A percentile compares a stretch with the other conserved stretches of the same genome.
These are phyloP conservation scores for Lentinula raphanica DNA, from an alignment of 768 basidiomycete genomes.

Conservation along the genomic window DNA sequence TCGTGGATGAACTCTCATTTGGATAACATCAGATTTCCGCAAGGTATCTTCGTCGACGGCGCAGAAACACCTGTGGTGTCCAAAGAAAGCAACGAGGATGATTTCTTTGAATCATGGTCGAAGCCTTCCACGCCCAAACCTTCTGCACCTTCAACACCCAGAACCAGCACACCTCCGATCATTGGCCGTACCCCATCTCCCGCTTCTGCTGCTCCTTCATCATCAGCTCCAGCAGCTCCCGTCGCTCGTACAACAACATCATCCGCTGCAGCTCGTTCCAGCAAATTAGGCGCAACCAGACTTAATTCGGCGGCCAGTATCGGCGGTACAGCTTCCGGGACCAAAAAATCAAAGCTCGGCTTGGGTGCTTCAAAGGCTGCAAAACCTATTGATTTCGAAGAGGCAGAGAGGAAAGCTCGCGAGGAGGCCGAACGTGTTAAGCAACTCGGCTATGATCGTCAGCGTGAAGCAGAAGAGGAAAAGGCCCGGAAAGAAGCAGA, in stretches of 20 bases:
- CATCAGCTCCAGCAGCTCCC: constrained; percentile 20
- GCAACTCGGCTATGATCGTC: constrained; percentile 86
- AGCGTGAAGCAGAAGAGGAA: constrained; percentile 80
- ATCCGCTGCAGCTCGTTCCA: constrained; percentile 47
- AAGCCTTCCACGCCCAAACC: constrained; percentile 65
- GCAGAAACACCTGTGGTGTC: constrained; percentile 42
- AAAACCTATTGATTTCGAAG: constrained; percentile 86
- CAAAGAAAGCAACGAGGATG: constrained; percentile 62
- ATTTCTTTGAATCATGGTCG: constrained; percentile 97
- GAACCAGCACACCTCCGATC: constrained; percentile 49
- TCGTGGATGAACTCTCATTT: background rate
- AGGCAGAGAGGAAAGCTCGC: constrained; percentile 82
- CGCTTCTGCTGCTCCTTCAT: constrained; percentile 25
- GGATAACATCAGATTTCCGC: constrained; percentile 58
- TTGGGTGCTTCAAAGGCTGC: constrained; percentile 82
- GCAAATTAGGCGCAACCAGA: constrained; percentile 38
- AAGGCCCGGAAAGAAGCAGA: constrained; percentile 61
- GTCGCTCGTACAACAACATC: constrained; percentile 63
- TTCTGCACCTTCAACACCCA: constrained; percentile 46
- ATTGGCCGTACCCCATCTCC: constrained; percentile 48
- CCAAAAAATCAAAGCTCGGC: constrained; percentile 61
- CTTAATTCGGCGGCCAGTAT: constrained; percentile 34
- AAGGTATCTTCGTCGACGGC: constrained; percentile 81
- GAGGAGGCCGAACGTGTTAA: constrained; percentile 93
- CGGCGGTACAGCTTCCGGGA: constrained; percentile 4